Evolutionary conservation across 23 red algal genomes (phyloP), one percentile per base, ranked within the genome.

Genomic region (Chondrus crispus): DNA sequence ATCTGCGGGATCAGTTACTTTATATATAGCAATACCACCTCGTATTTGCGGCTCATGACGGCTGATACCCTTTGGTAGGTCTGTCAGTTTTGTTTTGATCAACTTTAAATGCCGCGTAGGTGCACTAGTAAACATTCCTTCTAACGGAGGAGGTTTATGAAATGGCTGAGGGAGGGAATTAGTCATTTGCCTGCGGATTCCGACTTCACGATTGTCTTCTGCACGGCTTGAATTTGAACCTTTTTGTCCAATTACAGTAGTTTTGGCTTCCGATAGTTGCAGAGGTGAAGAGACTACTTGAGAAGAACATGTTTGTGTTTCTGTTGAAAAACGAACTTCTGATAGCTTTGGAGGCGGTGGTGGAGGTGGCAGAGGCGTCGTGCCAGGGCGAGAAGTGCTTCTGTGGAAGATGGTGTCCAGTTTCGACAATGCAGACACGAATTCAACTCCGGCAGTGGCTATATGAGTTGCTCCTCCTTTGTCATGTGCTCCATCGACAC

Each of bases 71-170:
- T 37, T 68, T 71, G 84, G 84, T n/a, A 87, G 84, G 63, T 87
- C 84, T 72, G 84, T 73, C 41, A 87, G 84, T 44, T 47, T 74
- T 42, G 84, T 87, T 49, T 87, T 87, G 84, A 87, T 87, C 30
- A 87, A 48, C 55, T 87, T 87, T 72, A 68, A 14, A 33, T 87
- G 84, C 84, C 84, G 64, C 24, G 84, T 87, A 7, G 84, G 84
- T 53, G 66, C 55, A 71, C 84, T 62, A 45, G 74, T 53, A 66
- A 71, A 87, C 84, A 87, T 87, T 28, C 84, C 84, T 44, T 87
- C 84, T 19, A 87, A 71, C 1, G 84, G 84, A 7, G 84, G 84
- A 13, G 84, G 84, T 36, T 62, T 66, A 54, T 54, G 45, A 54
- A 74, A 22, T 66, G 60, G 0, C 35, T 66, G 60, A 7, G 60